A percentile compares a stretch with the other conserved stretches of the same genome.
Evolutionary conservation across 164 flowering plant genomes (phyloP).

Genomic region (Chloranthus sessilifolius): DNA sequence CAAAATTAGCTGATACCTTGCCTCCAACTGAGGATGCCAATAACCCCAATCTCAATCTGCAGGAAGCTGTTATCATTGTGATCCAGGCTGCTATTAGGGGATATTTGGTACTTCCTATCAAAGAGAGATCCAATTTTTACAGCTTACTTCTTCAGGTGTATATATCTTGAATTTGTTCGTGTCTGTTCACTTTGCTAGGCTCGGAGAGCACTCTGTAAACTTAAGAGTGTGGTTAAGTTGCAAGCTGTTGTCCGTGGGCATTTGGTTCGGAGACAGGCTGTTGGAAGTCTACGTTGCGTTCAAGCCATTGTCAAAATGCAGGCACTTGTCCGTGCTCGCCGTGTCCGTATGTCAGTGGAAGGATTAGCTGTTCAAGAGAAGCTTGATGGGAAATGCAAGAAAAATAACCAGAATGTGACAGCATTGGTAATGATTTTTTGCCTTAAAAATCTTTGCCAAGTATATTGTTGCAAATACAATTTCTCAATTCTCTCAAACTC

Average conservation of each 20-base stretch:
- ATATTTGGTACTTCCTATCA: conserved; percentile 50
- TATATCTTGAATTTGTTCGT: conserved; percentile 3
- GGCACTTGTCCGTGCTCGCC: conserved; percentile 80
- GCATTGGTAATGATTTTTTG: conserved; percentile 33
- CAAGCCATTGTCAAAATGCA: conserved; percentile 91
- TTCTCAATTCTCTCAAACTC: not conserved
- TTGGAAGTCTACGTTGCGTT: conserved; percentile 77
- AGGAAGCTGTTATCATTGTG: conserved; percentile 49
- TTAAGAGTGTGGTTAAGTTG: conserved; percentile 61
- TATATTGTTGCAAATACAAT: not conserved
- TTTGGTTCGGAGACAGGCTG: conserved; percentile 82
- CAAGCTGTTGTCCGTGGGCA: conserved; percentile 96
- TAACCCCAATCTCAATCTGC: conserved; percentile 20
- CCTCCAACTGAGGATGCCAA: conserved; percentile 15
- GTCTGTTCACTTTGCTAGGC: conserved; percentile 40
- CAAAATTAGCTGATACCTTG: conserved; percentile 25
- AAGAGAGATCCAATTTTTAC: not conserved
- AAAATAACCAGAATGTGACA: conserved; percentile 9
- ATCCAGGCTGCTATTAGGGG: conserved; percentile 74
- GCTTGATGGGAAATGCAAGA: conserved; percentile 13
- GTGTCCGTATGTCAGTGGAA: conserved; percentile 28
- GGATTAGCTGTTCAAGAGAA: conserved; percentile 25
- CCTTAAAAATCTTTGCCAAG: too few species aligned
- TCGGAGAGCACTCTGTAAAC: conserved; percentile 41
- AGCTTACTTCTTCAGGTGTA: conserved; percentile 10